Conservation (phyloP, 495 filamentous ascomycete genomes). For the Cercophora newfieldiana region DNA sequence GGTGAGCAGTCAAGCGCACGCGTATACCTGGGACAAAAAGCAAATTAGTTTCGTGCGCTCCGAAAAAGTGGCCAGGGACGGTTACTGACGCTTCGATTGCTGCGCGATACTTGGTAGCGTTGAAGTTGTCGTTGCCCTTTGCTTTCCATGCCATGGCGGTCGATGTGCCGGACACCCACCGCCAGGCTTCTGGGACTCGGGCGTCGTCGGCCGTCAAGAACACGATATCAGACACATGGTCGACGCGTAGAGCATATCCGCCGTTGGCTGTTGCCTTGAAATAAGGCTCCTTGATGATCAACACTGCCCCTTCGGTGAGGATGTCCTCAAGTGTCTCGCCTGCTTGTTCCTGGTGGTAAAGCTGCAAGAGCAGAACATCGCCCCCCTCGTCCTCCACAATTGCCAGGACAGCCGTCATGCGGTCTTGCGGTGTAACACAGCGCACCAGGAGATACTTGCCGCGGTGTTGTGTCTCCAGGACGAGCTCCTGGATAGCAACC, state of each 20-base stretch:
- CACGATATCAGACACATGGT: constrained; percentile 39
- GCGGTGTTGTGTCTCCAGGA: constrained; percentile 51
- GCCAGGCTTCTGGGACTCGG: constrained; percentile 5
- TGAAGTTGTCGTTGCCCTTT: constrained; percentile 4
- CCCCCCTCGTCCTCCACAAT: constrained; percentile 52
- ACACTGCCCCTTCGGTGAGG: constrained; percentile 34
- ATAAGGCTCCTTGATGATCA: constrained; percentile 57
- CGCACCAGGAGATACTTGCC: constrained; percentile 43
- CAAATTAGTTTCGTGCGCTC: background rate
- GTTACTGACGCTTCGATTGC: constrained; percentile 15
- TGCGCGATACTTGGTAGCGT: constrained; percentile 1
- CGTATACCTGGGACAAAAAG: constrained; percentile 5
- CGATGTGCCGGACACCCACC: too few relatives aligned
- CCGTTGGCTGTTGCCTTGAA: constrained; percentile 42
- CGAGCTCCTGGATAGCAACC: constrained; percentile 5
- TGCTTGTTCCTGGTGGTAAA: constrained; percentile 42
- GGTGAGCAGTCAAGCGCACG: constrained; percentile 11
- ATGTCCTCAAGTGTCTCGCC: constrained; percentile 20
- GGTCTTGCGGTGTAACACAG: constrained; percentile 38
- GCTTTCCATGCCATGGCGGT: constrained; percentile 12
- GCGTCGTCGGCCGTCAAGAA: constrained; percentile 10
- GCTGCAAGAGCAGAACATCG: constrained; percentile 38
- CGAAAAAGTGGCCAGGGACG: too few relatives aligned
- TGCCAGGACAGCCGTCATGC: constrained; percentile 41
- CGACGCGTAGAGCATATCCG: constrained; percentile 47